Conservation (phyloP, 2,329 filamentous ascomycete genomes). For the Onygenales sp. region DNA sequence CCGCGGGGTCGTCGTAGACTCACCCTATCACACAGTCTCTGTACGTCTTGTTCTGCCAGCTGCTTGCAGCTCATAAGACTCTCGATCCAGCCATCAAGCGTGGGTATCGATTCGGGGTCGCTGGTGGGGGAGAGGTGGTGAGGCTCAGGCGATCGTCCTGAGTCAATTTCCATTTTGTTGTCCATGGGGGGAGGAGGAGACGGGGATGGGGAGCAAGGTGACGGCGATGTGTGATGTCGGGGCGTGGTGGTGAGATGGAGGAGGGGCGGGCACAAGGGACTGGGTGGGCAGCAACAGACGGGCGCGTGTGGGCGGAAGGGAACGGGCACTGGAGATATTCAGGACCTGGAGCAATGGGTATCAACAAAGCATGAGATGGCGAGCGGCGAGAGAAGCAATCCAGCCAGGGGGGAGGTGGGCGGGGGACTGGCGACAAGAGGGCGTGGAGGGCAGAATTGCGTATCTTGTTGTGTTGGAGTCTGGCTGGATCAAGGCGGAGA, state of each 20-base stretch:
- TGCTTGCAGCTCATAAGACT: constrained; percentile 98
- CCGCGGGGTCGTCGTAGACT: constrained; percentile 21
- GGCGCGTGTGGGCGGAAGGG: not conserved
- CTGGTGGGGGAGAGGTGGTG: constrained; percentile 65
- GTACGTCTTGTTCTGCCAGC: constrained; percentile 85
- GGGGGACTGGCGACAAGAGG: too few species aligned
- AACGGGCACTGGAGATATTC: not conserved
- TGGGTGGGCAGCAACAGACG: constrained; percentile 6
- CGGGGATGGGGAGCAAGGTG: constrained; percentile 10
- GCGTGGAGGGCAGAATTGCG: not conserved
- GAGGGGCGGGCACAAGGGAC: not conserved
- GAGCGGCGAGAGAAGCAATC: too few species aligned
- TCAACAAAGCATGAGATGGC: constrained; percentile 8
- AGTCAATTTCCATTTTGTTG: constrained; percentile 94
- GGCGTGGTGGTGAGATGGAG: constrained; percentile 9
- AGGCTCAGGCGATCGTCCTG: constrained; percentile 71
- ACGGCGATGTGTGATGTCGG: not conserved
- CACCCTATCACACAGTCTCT: constrained; percentile 96
- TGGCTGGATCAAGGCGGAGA: not conserved
- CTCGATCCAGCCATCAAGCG: constrained; percentile 97
- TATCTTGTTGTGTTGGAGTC: not conserved
- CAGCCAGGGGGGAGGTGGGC: too few species aligned
- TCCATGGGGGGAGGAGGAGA: constrained; percentile 54
- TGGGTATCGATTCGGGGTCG: constrained; percentile 84
- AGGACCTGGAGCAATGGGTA: constrained; percentile 1